Evolutionary conservation across 2,329 filamentous ascomycete species (phyloP).

Genomic region (Pseudocercospora fuligena): DNA sequence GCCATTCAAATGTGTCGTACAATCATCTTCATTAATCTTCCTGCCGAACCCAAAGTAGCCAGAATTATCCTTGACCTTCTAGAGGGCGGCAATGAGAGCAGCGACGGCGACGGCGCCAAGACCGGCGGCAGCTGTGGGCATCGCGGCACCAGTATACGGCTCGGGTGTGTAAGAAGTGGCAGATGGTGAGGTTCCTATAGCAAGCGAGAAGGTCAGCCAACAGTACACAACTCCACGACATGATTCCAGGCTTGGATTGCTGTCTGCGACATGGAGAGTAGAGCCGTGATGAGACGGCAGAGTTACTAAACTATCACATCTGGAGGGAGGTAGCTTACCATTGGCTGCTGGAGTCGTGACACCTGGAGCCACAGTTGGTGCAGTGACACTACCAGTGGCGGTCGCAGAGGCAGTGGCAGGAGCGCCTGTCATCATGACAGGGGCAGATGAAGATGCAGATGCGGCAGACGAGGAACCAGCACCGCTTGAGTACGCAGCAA

Average conservation of each 20-base stretch:
- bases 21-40: not conserved
- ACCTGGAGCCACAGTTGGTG: constrained; percentile 2
- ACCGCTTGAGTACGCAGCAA: constrained; percentile 16
- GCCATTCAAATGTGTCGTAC: not conserved
- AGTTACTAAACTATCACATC: too few relatives aligned
- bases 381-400: constrained; percentile 1
- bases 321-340: not conserved
- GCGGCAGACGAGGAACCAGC: not conserved
- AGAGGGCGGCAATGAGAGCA: constrained; percentile 20
- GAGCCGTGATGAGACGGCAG: too few relatives aligned
- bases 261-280: too few relatives aligned
- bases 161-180: constrained; percentile 17
- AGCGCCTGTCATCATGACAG: not conserved
- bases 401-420: constrained; percentile 8
- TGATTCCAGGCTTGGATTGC: too few relatives aligned
- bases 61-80: not conserved
- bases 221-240: too few relatives aligned
- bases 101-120: constrained; percentile 17
- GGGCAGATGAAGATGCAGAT: constrained; percentile 2
- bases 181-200: not conserved
- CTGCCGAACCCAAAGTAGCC: not conserved
- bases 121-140: constrained; percentile 15
- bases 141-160: constrained; percentile 18
- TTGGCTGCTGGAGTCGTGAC: not conserved
- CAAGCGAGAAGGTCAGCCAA: too few relatives aligned